Evolutionary conservation across 495 filamentous ascomycete genomes (phyloP).

Genomic region (Hypoxylon rickii): DNA sequence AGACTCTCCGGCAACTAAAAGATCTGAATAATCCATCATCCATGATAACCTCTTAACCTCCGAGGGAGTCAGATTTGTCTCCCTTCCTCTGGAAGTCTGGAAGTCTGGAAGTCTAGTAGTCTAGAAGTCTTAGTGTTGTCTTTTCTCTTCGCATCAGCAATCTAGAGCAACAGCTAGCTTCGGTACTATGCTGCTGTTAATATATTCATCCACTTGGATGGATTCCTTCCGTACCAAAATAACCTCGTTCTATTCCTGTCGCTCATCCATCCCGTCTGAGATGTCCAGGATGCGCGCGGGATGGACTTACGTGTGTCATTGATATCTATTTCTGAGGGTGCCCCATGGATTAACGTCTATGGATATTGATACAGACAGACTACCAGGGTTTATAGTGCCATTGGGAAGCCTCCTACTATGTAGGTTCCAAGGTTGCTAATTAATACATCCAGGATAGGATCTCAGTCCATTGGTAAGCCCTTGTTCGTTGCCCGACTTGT

Average conservation of each 20-base stretch:
- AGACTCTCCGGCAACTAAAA: no score
- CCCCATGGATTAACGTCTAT: not conserved
- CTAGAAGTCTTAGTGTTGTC: no score
- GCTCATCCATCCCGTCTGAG: constrained; percentile 22
- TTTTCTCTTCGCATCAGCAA: not conserved
- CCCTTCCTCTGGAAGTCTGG: no score
- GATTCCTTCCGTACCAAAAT: constrained; percentile 24
- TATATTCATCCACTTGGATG: constrained; percentile 38
- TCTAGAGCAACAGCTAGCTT: constrained; percentile 13
- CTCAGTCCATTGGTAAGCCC: constrained; percentile 26
- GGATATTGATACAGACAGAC: not conserved
- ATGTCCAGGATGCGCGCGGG: not conserved
- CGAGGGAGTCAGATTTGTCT: no score
- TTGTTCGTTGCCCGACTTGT: constrained; percentile 21
- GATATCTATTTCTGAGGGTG: not conserved
- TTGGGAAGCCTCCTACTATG: not conserved
- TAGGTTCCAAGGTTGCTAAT: not conserved
- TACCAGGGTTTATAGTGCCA: not conserved
- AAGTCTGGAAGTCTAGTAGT: no score
- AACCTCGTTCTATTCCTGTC: constrained; percentile 25
- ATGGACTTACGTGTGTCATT: constrained; percentile 25
- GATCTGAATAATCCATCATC: no score
- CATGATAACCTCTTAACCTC: no score
- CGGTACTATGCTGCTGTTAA: constrained; percentile 27
- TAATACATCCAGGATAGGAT: no score